Conservation (phyloP, 1,284 basidiomycete species). For the Omphalotus olearius region DNA sequence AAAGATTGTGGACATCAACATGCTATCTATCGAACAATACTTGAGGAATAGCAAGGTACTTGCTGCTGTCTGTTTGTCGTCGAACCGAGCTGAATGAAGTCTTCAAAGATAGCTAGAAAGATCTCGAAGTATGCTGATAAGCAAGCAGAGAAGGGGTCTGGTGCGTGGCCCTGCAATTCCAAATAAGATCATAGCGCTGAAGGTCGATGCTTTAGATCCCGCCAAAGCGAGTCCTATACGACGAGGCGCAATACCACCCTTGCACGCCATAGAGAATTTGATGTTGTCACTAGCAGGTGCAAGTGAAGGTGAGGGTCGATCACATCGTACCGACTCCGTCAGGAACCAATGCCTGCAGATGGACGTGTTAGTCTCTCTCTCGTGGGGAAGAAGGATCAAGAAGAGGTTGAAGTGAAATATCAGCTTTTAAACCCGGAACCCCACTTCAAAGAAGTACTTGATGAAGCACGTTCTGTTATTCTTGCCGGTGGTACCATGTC, state of each 20-base stretch:
- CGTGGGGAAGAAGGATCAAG: constrained; percentile 30
- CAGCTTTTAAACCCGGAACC: constrained; percentile 94
- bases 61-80: constrained; percentile 13
- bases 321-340: constrained; percentile 7
- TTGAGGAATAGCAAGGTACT: constrained; percentile 80
- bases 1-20: constrained; percentile 70
- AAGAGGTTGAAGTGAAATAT: constrained; percentile 76
- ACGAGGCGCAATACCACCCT: constrained; percentile 59
- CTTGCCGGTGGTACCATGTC: constrained; percentile 98
- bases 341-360: constrained; percentile 34
- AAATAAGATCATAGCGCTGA: neutral
- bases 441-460: constrained; percentile 79
- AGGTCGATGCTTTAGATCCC: neutral
- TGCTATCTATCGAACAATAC: constrained; percentile 82
- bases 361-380: constrained; percentile 59
- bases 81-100: neutral
- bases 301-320: constrained; percentile 62
- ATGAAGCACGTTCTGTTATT: constrained; percentile 77
- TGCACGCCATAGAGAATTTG: constrained; percentile 85
- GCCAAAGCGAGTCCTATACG: constrained; percentile 21
- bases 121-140: constrained; percentile 81
- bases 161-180: neutral
- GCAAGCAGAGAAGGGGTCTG: constrained; percentile 33
- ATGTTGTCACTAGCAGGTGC: constrained; percentile 79
- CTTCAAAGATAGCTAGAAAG: constrained; percentile 57